Evolutionary conservation across 2,329 filamentous ascomycete species (phyloP), one percentile per base, ranked within the genome.

Genomic region (Xylaria polymorpha): DNA sequence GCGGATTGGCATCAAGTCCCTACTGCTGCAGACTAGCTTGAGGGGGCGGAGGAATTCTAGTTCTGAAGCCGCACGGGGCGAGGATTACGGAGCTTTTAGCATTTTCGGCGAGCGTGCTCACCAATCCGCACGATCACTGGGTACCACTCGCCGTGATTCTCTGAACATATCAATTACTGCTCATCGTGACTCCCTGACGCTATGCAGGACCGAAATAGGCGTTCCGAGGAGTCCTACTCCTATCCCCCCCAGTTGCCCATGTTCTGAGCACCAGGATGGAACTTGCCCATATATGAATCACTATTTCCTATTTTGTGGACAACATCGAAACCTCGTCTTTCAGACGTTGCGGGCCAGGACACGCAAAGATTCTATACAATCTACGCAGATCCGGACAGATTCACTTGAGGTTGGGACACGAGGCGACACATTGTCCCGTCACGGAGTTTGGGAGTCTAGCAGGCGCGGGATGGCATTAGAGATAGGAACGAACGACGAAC

Each of bases 221-320:
- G 64, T 71, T 18, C 55, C 60, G 15, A 61, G 74, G 43, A 72
- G 67, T 43, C 66, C 70, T 9, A 75, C 73, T n/a, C 75, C 75
- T 25, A 68, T 68, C 15, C 73, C 73, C 73, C 46, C 61, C 58
- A 2, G 67, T 70, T 18, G 64, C 61, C 37, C 65, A 72, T 25
- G 61, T 71, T 15, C 39, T 73, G 41, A 71, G 68, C 64, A 73
- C 25, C 72, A 61, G 37, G 55, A 46, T 35, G 5, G 15, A n/a
- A n/a, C 44, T 43, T 6, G 44, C 43, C 25, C n/a, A 41, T 62
- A 12, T 53, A 35, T 35, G 35, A 53, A 39, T 29, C 14, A 48
- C 35, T 25, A 6, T n/a, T 4, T 32, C 37, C 35, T 22, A 12
- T n/a, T 9, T 50, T 43, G 8, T 7, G 62, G 20, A 60, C 41